Evolutionary conservation across 1,139 yeast species (phyloP).

Genomic region (Geotrichum fermentans): DNA sequence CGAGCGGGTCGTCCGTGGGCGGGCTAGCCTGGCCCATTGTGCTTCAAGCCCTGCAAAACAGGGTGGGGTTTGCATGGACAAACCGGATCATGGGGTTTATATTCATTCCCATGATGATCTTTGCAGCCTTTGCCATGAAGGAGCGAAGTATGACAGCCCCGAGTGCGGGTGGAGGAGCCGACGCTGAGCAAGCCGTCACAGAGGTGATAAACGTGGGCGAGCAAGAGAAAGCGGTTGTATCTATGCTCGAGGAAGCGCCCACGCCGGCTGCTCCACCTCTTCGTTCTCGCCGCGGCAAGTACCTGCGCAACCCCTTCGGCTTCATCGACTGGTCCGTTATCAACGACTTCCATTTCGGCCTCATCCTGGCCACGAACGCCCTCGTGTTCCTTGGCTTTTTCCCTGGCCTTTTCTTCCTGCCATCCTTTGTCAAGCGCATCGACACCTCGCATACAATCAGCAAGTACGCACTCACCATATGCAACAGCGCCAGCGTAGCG

Average conservation of each 20-base stretch:
- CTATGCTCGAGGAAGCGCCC: no score
- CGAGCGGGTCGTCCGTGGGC: conserved; percentile 61
- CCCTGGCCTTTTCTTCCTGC: conserved; percentile 36
- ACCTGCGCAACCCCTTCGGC: no score
- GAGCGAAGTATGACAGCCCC: no score
- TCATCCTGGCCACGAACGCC: conserved; percentile 28
- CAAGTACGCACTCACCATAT: conserved; percentile 42
- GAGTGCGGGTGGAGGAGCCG: no score
- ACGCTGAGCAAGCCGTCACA: background rate
- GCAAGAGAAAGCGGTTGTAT: background rate
- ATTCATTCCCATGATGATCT: no score
- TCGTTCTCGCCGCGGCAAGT: no score
- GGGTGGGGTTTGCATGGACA: conserved; percentile 51
- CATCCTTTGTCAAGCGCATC: conserved; percentile 24
- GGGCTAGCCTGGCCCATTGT: conserved; percentile 53
- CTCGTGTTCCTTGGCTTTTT: conserved; percentile 38
- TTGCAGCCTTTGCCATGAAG: no score
- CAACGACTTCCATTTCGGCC: conserved; percentile 23
- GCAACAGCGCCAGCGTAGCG: conserved; percentile 46
- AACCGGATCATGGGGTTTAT: conserved; percentile 47
- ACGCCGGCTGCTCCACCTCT: no score
- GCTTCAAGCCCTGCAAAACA: conserved; percentile 36
- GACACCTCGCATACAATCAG: conserved; percentile 28
- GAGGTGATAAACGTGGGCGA: background rate
- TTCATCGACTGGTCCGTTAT: conserved; percentile 24